Evolutionary conservation across 108 stramenopile genomes (phyloP).

Genomic region (Schizochytrium sp.): DNA sequence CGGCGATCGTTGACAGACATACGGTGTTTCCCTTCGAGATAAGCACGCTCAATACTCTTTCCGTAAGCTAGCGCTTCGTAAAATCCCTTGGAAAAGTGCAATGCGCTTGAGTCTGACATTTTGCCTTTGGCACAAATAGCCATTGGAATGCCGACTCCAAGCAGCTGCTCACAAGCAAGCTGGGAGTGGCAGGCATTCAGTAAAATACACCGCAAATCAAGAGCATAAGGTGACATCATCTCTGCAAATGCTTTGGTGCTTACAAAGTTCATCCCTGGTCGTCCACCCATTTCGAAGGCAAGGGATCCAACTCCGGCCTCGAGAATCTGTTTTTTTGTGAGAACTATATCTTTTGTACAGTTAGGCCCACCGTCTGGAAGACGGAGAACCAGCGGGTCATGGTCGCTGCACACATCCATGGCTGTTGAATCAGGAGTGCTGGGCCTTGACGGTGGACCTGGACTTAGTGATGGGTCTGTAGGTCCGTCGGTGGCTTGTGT

Average conservation of each 20-base stretch:
- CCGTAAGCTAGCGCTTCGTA: slow-evolving; percentile 56
- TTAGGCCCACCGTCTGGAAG: slow-evolving; percentile 37
- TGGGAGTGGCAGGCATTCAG: slow-evolving; percentile 47
- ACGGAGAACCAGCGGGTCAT: slow-evolving; percentile 50
- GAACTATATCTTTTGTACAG: slow-evolving; percentile 54
- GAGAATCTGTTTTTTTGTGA: slow-evolving; percentile 44
- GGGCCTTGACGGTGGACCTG: neutral
- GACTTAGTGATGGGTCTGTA: neutral
- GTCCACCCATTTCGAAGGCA: slow-evolving; percentile 25
- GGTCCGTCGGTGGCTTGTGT: neutral
- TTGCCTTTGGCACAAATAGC: slow-evolving; percentile 15
- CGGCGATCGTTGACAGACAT: slow-evolving; percentile 45
- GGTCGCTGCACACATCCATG: slow-evolving; percentile 11
- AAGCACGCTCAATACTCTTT: slow-evolving; percentile 14
- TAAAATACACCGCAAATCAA: slow-evolving; percentile 5
- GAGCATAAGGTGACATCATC: slow-evolving; percentile 25
- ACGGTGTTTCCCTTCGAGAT: neutral
- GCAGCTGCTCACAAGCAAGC: slow-evolving; percentile 44
- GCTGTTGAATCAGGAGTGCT: neutral
- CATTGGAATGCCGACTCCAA: slow-evolving; percentile 36
- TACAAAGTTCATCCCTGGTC: slow-evolving; percentile 51
- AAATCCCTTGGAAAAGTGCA: slow-evolving; percentile 39
- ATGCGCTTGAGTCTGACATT: slow-evolving; percentile 25
- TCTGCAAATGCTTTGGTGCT: slow-evolving; percentile 48
- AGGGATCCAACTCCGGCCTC: slow-evolving; percentile 48